phyloP scores from a whole-genome alignment of 306 rosid species.

The Ormosia emarginata region DNA sequence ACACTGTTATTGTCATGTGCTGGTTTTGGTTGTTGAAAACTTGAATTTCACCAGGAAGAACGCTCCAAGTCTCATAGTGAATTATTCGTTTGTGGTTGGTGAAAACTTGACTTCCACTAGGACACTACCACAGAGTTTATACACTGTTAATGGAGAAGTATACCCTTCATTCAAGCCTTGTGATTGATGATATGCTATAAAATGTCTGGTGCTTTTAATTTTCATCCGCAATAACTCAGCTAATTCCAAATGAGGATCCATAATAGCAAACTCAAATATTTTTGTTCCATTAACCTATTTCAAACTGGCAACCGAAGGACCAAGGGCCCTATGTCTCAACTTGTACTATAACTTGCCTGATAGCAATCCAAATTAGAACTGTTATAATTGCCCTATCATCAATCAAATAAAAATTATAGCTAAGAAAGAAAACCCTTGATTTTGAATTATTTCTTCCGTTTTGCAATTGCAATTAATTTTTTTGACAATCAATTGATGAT shows the following conservation, averaged over 20 bases:
- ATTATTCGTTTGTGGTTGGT: no score
- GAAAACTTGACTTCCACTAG: no score
- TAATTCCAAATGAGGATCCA: neutral
- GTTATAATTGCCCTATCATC: neutral
- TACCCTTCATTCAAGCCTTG: neutral
- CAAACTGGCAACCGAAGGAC: neutral
- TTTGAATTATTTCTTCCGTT: neutral
- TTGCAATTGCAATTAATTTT: neutral
- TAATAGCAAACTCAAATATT: neutral
- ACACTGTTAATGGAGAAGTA: no score
- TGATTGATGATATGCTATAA: neutral
- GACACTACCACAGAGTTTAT: no score
- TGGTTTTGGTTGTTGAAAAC: neutral
- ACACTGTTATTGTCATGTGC: neutral
- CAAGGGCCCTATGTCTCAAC: neutral
- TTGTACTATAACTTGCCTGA: neutral
- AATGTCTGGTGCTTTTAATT: neutral
- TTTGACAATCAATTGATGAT: neutral
- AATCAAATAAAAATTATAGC: neutral
- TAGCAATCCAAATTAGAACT: neutral
- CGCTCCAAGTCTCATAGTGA: neutral
- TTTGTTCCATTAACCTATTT: neutral
- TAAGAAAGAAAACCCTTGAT: neutral
- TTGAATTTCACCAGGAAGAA: neutral
- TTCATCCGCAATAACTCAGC: neutral